Conservation (phyloP, 768 basidiomycete species). For the Boletus tylopilopsis region DNA sequence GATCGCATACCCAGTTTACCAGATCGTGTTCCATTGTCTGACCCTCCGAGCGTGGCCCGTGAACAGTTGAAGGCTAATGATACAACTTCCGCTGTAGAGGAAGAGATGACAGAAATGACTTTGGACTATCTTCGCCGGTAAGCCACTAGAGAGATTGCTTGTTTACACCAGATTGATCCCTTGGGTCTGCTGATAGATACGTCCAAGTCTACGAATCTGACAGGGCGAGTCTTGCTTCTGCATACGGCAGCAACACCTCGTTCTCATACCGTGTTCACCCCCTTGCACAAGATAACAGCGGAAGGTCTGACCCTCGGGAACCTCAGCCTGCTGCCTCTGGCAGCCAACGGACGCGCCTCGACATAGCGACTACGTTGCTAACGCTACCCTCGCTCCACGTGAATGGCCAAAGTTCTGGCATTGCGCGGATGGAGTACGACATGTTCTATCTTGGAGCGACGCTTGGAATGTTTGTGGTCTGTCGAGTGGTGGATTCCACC, state of each 20-base stretch:
- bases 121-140: constrained; percentile 29
- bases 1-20: background rate
- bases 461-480: constrained; percentile 28
- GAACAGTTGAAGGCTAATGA: background rate
- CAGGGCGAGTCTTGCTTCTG: constrained; percentile 31
- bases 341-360: constrained; percentile 22
- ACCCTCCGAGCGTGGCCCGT: background rate
- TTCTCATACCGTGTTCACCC: constrained; percentile 28
- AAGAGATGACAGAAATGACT: constrained; percentile 28
- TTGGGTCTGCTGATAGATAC: constrained; percentile 19
- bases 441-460: constrained; percentile 28
- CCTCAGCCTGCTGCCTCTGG: constrained; percentile 12
- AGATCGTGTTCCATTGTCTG: background rate
- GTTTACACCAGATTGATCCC: constrained; percentile 1
- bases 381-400: constrained; percentile 26
- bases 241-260: constrained; percentile 28
- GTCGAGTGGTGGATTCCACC: constrained; percentile 14
- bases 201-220: constrained; percentile 31
- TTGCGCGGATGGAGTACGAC: constrained; percentile 25
- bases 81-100: constrained; percentile 14
- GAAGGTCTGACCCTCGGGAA: background rate
- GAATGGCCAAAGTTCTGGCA: background rate
- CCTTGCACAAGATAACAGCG: background rate
- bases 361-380: constrained; percentile 25
- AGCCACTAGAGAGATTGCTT: constrained; percentile 4